A percentile compares a stretch with the other conserved stretches of the same genome.
phyloP scores from a whole-genome alignment of 164 flowering plant species.

The Amborella trichopoda region DNA sequence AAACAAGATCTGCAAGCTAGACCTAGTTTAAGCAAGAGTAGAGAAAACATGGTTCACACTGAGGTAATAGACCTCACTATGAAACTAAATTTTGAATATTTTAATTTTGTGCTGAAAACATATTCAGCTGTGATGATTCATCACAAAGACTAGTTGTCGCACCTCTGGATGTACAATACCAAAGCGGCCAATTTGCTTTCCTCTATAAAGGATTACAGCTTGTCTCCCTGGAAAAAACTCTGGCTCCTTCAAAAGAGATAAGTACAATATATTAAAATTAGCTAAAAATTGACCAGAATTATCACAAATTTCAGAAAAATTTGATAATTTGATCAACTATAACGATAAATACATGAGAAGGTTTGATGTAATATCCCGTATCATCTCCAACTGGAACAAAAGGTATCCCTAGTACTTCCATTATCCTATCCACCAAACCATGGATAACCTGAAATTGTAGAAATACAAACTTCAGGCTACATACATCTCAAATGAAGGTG shows the following conservation, averaged over 20 bases:
- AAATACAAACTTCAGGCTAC: too few relatives aligned
- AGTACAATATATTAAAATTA: neutral
- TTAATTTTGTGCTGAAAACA: too few relatives aligned
- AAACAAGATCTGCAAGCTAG: too few relatives aligned
- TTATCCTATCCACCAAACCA: conserved; percentile 72
- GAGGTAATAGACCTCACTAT: too few relatives aligned
- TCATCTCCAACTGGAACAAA: conserved; percentile 43
- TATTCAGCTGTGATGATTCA: too few relatives aligned
- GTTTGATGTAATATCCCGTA: conserved; percentile 46
- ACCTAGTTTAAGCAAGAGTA: too few relatives aligned
- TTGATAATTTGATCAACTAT: too few relatives aligned
- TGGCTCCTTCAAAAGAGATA: conserved; percentile 43
- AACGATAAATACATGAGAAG: conserved; percentile 39
- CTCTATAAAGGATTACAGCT: conserved; percentile 63
- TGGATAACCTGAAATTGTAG: conserved; percentile 75
- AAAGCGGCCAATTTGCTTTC: conserved; percentile 60
- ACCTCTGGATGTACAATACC: conserved; percentile 98
- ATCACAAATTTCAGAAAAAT: too few relatives aligned
- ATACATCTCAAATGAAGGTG: too few relatives aligned
- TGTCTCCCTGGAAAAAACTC: conserved; percentile 83
- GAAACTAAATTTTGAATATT: too few relatives aligned
- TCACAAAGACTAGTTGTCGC: too few relatives aligned
- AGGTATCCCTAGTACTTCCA: conserved; percentile 61
- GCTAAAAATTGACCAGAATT: neutral
- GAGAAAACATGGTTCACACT: too few relatives aligned